These are phyloP conservation scores for Dendrobium catenatum DNA, from an alignment of 106 monocot species.

Conservation along the genomic window DNA sequence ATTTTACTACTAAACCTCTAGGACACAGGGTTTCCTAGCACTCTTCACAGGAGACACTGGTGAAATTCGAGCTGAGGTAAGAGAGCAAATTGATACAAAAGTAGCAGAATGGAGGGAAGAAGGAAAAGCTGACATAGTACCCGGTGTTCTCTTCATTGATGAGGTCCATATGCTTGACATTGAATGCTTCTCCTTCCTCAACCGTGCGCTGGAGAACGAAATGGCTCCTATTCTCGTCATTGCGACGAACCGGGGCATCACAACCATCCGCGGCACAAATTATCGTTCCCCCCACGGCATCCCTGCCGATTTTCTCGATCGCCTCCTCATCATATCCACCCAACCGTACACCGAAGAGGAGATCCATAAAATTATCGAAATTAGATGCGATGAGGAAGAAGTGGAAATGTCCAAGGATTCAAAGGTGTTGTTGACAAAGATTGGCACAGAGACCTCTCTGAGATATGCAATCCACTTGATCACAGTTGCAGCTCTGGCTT, in stretches of 20 bases:
- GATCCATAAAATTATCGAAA: conserved; percentile 73
- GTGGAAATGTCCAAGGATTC: conserved; percentile 88
- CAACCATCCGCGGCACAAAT: conserved; percentile 80
- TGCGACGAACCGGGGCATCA: conserved; percentile 88
- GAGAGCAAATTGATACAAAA: conserved; percentile 91
- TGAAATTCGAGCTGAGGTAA: conserved; percentile 84
- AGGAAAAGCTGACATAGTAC: conserved; percentile 88
- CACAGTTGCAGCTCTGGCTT: conserved; percentile 73
- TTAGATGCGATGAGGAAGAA: conserved; percentile 89
- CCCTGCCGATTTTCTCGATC: conserved; percentile 88
- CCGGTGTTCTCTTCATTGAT: conserved; percentile 94
- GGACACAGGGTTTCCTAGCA: conserved; percentile 94
- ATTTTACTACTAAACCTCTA: background rate
- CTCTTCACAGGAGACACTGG: conserved; percentile 97
- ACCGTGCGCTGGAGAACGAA: conserved; percentile 81
- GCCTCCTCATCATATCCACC: conserved; percentile 77
- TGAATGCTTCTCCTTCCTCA: conserved; percentile 98
- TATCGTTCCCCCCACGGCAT: conserved; percentile 91
- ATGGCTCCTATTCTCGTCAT: conserved; percentile 88
- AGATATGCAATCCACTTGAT: conserved; percentile 86
- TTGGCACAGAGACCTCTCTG: conserved; percentile 76
- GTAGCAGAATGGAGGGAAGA: conserved; percentile 96
- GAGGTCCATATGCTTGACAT: conserved; percentile 99
- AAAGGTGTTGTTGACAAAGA: conserved; percentile 70
- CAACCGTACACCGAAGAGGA: conserved; percentile 82